Evolutionary conservation across 768 basidiomycete species (phyloP), one percentile per base, ranked within the genome.

Genomic region (Daedaleopsis nitida): DNA sequence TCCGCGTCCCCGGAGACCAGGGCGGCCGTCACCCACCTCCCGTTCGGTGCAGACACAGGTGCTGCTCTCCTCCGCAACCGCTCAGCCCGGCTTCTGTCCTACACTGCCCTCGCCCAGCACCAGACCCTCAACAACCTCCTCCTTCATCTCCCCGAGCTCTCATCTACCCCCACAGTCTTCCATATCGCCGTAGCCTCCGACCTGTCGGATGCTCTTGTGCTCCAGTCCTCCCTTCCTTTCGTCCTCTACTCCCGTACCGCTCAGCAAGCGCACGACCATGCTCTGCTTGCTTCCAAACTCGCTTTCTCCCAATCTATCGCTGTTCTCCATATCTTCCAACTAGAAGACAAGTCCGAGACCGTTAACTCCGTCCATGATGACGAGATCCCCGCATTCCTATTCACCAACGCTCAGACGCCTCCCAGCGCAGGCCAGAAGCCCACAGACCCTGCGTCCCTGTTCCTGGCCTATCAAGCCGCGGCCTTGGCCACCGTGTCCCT

Each of bases 221-320:
- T 96, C 59, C 87, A 88, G 43, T 84, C 89, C n/a, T 81, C 86
- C 19, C 84, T 92, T 6, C 91, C 91, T 32, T 92, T 87, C 75
- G 88, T 94, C 70, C 67, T 98, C 52, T 80, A 96, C 68, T 96
- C 94, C 7, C 81, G 84, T 38, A 85, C 83, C 1, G 72, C 85
- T 3, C 90, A 94, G 71, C 83, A 94, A 69, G 92, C 94, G 4
- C 91, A 96, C 67, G 92, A 96, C 70, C 88, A 98, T 73, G 91
- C 94, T 23, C 77, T 98, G 38, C 82, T 98, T 17, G 93, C 94
- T 14, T 87, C 92, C 53, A 84, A 88, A 45, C 76, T 98, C 52
- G 92, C 96, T 0, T 81, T 81, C 39, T 73, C 81, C 8, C 85
- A 90, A 67, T 79, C 79, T 57, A 89, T 85, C 66, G 87, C 88